These are phyloP conservation scores for Aspergillus sclerotioniger DNA, from an alignment of 495 filamentous ascomycete genomes.

Conservation along the genomic window DNA sequence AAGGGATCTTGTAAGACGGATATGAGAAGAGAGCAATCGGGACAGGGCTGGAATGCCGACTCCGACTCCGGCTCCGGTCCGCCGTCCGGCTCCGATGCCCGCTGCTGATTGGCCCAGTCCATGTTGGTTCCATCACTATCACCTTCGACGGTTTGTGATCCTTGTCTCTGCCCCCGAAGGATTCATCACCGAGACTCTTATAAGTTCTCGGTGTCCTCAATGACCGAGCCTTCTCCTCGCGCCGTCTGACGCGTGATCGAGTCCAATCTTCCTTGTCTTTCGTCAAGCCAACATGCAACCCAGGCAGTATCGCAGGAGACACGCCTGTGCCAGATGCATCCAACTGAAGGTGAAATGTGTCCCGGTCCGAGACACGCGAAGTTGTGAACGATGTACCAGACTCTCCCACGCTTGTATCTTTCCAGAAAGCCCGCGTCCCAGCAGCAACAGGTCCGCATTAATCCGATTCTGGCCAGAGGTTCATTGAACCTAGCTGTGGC, in stretches of 20 bases:
- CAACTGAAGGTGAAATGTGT: constrained; percentile 10
- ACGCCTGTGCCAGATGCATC: constrained; percentile 7
- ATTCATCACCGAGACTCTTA: not conserved
- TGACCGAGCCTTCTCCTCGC: too few species aligned
- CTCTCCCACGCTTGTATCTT: constrained; percentile 4
- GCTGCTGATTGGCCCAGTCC: not conserved
- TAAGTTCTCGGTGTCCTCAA: not conserved
- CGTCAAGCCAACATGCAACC: not conserved
- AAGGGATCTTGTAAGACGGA: too few species aligned
- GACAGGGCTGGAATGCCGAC: not conserved
- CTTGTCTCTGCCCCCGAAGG: not conserved
- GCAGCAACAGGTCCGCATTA: not conserved
- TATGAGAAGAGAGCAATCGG: too few species aligned
- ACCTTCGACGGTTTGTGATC: not conserved
- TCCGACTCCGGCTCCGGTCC: constrained; percentile 5
- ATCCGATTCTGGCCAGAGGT: not conserved
- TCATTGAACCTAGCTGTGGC: not conserved
- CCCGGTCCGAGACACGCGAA: not conserved
- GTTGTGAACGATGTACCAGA: constrained; percentile 7
- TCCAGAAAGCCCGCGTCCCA: not conserved
- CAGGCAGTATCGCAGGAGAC: not conserved
- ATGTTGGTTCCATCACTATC: not conserved
- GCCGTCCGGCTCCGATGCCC: not conserved
- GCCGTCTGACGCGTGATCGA: too few species aligned
- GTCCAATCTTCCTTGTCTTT: not conserved